These are phyloP conservation scores for Sporothrix globosa DNA, from an alignment of 2,329 filamentous ascomycete species.

Conservation along the genomic window DNA sequence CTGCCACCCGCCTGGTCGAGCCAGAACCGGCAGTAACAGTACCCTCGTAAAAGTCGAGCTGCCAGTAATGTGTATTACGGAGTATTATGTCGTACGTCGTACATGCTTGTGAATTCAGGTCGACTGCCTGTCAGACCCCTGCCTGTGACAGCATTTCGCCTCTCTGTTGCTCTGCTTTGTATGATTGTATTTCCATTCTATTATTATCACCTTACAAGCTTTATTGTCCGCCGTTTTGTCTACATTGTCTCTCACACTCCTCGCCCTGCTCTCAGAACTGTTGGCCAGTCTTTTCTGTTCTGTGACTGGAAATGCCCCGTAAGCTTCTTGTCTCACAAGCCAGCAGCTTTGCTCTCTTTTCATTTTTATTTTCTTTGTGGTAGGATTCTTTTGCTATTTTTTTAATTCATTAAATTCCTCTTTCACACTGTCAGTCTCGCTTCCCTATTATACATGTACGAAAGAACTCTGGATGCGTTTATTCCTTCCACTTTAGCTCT, in stretches of 20 bases:
- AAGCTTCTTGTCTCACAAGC: not conserved
- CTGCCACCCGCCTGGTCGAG: slow-evolving; percentile 28
- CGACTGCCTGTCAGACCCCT: not conserved
- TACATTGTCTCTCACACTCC: not conserved
- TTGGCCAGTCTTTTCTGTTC: slow-evolving; percentile 16
- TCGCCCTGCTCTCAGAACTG: slow-evolving; percentile 14
- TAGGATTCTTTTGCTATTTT: no score
- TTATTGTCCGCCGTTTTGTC: not conserved
- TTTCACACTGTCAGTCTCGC: not conserved
- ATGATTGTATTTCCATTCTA: not conserved
- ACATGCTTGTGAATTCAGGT: not conserved
- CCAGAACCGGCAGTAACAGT: slow-evolving; percentile 20
- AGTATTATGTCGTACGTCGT: not conserved
- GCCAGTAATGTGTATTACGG: not conserved
- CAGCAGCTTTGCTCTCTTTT: not conserved
- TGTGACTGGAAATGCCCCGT: slow-evolving; percentile 15
- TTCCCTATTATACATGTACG: not conserved
- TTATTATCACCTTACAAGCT: not conserved
- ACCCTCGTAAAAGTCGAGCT: not conserved
- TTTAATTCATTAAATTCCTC: not conserved
- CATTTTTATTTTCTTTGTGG: not conserved
- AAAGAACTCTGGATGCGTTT: not conserved
- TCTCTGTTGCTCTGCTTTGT: not conserved
- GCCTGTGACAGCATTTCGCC: not conserved
- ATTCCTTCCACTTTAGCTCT: not conserved